Evolutionary conservation across 2,329 filamentous ascomycete genomes (phyloP), one percentile per base, ranked within the genome.

Genomic region (Botryotinia convoluta): DNA sequence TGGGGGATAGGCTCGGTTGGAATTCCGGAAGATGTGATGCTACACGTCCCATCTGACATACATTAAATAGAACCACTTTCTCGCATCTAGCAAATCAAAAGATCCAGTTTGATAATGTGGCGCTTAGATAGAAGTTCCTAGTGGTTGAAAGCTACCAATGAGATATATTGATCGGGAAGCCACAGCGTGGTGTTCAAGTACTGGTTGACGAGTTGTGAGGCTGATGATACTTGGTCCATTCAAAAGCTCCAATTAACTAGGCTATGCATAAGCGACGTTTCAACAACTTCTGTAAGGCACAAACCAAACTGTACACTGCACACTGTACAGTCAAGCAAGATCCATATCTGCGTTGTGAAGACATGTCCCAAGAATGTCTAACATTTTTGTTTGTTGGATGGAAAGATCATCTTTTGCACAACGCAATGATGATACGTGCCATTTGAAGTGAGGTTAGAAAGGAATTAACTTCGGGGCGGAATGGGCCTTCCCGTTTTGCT

Each of bases 151-250:
- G 0, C 9, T 10, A 29, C 64, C 64, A 68, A 54, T 54, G 26
- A 68, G 35, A 35, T 9, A 14, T 14, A 39, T 29, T 4, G 64
- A 68, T n/a, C 16, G 10, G 64, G 45, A 54, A 68, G 45, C 64
- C 64, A 68, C 64, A 68, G 64, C 64, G 64, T 68, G 45, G 45
- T 68, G 32, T 54, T 54, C 26, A 54, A 67, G 64, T n/a, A 67
- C 64, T 54, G 64, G 64, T 42, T 12, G 64, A 29, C 18, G 35
- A 39, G 8, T 10, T 54, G 64, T 29, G 64, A 68, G 64, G 35
- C 45, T 68, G 64, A 39, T 54, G 64, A 68, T 68, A 68, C 64
- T 54, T 68, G 64, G 64, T 39, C 64, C 64, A 68, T 54, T 68
- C 16, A 68, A 54, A 54, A 54, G 64, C 9, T 29, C 45, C 45